phyloP scores from a whole-genome alignment of 2,329 filamentous ascomycete genomes.

The Claviceps quebecensis region DNA sequence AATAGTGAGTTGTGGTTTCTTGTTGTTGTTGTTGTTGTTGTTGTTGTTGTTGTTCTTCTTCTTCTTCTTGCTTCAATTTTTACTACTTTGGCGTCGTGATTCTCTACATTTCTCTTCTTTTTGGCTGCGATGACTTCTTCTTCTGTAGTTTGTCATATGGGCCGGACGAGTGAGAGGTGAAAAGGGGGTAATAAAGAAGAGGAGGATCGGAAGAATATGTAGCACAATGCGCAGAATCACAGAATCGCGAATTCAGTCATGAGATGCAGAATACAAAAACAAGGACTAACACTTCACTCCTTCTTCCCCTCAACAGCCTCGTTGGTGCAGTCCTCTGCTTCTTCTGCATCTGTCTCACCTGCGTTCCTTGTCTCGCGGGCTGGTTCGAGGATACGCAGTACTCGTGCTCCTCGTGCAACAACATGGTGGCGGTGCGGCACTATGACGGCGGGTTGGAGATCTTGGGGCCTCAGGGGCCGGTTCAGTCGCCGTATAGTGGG shows the following conservation, averaged over 20 bases:
- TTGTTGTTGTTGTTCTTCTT: too few species aligned
- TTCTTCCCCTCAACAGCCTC: constrained; percentile 8
- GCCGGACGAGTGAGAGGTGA: not conserved
- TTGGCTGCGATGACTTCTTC: too few species aligned
- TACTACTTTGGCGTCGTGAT: too few species aligned
- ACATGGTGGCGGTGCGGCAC: constrained; percentile 14
- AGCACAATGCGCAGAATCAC: too few species aligned
- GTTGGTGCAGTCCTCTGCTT: constrained; percentile 17
- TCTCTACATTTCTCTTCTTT: too few species aligned
- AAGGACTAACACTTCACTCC: not conserved
- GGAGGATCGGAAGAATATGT: too few species aligned
- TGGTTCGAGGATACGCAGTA: constrained; percentile 20
- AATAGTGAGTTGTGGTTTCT: constrained; percentile 10
- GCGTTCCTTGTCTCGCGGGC: constrained; percentile 17
- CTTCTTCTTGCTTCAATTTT: too few species aligned
- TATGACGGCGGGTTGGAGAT: constrained; percentile 12
- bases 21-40: too few species aligned
- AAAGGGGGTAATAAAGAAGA: not conserved
- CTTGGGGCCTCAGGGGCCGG: constrained; percentile 8
- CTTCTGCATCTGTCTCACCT: constrained; percentile 18
- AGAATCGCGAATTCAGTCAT: too few species aligned
- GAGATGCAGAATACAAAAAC: not conserved
- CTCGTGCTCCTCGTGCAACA: constrained; percentile 17
- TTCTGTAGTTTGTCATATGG: too few species aligned
- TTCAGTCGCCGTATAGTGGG: constrained; percentile 9